Base-by-base conservation (phyloP, 371 early-diverging fungal species). In the Chytridium lagenaria region DNA sequence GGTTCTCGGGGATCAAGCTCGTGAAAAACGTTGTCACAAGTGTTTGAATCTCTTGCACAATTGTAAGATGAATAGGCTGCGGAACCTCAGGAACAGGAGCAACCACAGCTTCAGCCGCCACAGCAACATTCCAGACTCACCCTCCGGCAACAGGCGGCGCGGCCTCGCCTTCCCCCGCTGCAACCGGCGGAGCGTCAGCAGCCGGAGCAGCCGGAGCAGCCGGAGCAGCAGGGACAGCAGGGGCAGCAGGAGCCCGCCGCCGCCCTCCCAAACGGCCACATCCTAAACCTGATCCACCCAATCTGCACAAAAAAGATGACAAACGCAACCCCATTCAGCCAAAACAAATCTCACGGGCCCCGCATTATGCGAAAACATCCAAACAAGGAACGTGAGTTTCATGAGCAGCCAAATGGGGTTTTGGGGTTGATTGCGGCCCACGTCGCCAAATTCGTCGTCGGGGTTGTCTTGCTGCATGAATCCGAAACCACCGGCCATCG, bases 351-450 rank as follows among this genome's bases (percentile, higher is more conserved):
- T 19, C 10, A 39, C 44, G 16, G 68, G 19, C 44, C 64, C 36
- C 34, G 74, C 71, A 50, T 78, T 78, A 22, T 72, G 74, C 5
- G 71, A 68, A 63, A 78, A 78, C 28, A 78, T 30, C 59, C 68
- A 74, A 30, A 78, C 68, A 28, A 74, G 15, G 40, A 78, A 78
- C 2, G 75, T 64, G 36, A 78, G 66, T 40, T 78, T 78, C 50
- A 74, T n/a, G 33, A 78, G 72, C 1, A 78, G 69, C 78, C 78
- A 78, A 50, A 74, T 57, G n/a, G 74, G 74, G 30, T 78, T 78
- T 38, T 70, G 78, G 7, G 74, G 74, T 15, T 34, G 38, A 49
- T 69, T 49, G 16, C 55, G 55, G 50, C 10, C 49, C n/a, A 19
- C 16, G 34, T 66, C 76, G 51, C 71, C 71, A 67, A 73, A 70